Percentiles rank a stretch among this genome's conserved stretches.
Conservation (phyloP, 805 yeast genomes). For the Wickerhamiella musiphila region DNA sequence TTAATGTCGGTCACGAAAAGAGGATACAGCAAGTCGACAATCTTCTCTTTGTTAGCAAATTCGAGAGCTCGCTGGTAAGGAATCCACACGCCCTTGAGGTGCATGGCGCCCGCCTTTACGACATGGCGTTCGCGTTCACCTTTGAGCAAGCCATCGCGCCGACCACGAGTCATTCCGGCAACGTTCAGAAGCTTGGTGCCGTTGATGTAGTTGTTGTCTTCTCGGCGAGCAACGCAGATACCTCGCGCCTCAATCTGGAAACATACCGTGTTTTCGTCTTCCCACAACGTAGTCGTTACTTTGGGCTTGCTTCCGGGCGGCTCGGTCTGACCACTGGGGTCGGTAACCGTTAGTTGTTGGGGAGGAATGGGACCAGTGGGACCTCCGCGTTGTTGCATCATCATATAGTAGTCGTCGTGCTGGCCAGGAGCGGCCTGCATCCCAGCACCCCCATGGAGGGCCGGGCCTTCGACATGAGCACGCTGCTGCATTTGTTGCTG, state of each 20-base stretch:
- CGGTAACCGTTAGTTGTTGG: constrained; percentile 18
- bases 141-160: constrained; percentile 70
- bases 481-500: neutral
- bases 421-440: constrained; percentile 1
- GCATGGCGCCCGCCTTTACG: constrained; percentile 76
- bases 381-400: constrained; percentile 6
- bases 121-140: constrained; percentile 63
- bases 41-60: constrained; percentile 67
- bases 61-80: constrained; percentile 70
- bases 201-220: constrained; percentile 70
- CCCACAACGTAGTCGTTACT: constrained; percentile 82
- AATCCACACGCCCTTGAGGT: constrained; percentile 78
- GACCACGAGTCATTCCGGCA: constrained; percentile 75
- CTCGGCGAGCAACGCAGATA: constrained; percentile 65
- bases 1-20: constrained; percentile 61
- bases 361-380: neutral
- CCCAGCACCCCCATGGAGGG: constrained; percentile 3
- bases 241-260: constrained; percentile 76
- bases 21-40: constrained; percentile 47
- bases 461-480: neutral
- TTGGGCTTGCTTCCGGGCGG: constrained; percentile 31
- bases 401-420: constrained; percentile 4
- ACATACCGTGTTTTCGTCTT: constrained; percentile 69
- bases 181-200: constrained; percentile 73
- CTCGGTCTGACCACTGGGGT: constrained; percentile 24